Evolutionary conservation across 129 eudicot species (phyloP), one percentile per base, ranked within the genome.

Genomic region (Saussurea involucrata): DNA sequence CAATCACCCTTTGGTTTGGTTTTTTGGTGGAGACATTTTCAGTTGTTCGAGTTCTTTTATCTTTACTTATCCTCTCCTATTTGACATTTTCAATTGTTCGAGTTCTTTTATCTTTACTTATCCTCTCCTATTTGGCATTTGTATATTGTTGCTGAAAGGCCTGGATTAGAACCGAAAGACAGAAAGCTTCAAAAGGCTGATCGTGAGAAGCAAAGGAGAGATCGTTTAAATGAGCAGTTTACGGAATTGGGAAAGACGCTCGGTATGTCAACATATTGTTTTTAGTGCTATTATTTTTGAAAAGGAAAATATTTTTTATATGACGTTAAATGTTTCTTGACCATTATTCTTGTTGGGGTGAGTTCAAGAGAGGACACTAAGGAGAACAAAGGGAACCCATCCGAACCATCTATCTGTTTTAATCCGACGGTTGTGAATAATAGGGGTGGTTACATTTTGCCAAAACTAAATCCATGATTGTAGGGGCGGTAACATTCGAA

Each of bases 101-200:
- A 12, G 57, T 18, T 15, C 57, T 6, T 12, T 53, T 17, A 53
- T 17, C 22, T 53, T 53, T 53, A 53, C 61, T 53, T 60, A 60
- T 12, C 24, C 20, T 80, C 10, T 49, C 8, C 22, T 22, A 27
- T 8, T 63, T 68, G 24, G 40, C 68, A 74, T 33, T 85, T 68
- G 71, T 64, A 67, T 37, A 32, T 67, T 58, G 61, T 34, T 72
- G 60, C 66, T 72, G 75, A 55, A 80, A 93, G 92, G 89, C 80
- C 84, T 72, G 91, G 85, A 87, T 74, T 79, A 65, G 97, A 83
- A 77, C 79, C 46, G 17, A 86, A 83, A 76, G 98, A 93, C 84
- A 90, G 97, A 82, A 93, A 90, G 87, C 90, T 88, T 66, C 98
- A 93, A 74, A 93, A 93, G 81, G 98, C 98, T 63, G 97, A 89